Evolutionary conservation across 257 asterid genomes (phyloP).

Genomic region (Fraxinus pennsylvanica): DNA sequence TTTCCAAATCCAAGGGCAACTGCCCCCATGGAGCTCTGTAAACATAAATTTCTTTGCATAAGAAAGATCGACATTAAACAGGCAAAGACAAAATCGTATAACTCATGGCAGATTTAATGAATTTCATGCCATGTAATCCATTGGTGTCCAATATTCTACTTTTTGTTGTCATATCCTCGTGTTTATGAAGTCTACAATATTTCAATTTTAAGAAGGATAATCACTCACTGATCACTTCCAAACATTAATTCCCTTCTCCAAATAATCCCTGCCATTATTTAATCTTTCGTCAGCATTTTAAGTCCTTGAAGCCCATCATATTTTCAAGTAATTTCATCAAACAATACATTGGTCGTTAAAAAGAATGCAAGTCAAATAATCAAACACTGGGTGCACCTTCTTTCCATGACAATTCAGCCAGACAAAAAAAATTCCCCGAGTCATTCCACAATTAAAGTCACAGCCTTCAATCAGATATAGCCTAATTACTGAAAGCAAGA

Average conservation of each 20-base stretch:
- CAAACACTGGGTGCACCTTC: neutral
- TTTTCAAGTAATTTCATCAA: neutral
- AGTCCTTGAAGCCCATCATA: neutral
- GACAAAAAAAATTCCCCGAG: neutral
- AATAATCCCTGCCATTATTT: neutral
- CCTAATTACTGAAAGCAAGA: neutral
- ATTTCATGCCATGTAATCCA: neutral
- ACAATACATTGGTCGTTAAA: neutral
- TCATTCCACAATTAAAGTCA: slow-evolving; percentile 30
- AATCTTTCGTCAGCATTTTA: neutral
- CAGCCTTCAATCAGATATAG: slow-evolving; percentile 41
- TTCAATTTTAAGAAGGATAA: neutral
- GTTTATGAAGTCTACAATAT: neutral
- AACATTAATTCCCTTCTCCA: neutral
- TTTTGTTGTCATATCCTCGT: slow-evolving; percentile 4
- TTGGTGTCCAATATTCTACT: slow-evolving; percentile 14
- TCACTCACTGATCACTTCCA: neutral
- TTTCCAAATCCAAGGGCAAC: neutral
- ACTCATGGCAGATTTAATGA: neutral
- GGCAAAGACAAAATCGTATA: neutral
- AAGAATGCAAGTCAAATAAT: neutral
- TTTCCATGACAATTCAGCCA: neutral
- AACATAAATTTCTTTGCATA: neutral
- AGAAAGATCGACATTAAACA: neutral
- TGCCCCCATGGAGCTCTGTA: neutral